Base-by-base conservation (phyloP, 139 green algal genomes). In the Microglena sp. region DNA sequence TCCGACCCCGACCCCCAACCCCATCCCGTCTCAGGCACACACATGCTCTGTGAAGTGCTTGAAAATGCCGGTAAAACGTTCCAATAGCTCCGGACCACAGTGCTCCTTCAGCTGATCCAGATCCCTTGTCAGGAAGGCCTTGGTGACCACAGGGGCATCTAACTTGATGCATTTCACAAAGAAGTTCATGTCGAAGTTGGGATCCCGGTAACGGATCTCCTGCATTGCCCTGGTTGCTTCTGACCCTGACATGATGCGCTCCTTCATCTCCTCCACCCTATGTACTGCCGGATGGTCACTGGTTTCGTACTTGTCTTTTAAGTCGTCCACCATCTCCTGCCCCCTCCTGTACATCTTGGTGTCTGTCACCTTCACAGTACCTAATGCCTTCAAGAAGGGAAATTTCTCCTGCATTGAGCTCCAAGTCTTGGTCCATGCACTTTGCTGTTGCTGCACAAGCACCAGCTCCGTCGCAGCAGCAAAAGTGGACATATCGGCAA, bases 251-350 rank as follows among this genome's bases (percentile, higher is more conserved):
- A 92, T 90, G 50, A 93, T 54, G 31, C 69, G 78, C 66, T 90
- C 77, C 57, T 83, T 82, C 11, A 88, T 75, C 56, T 95, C 85
- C 82, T 95, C 78, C 6, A 67, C 40, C 60, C 36, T 33, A 3
- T 45, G 27, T 59, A 97, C 90, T 50, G 91, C 71, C n/a, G 89
- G 79, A 36, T 86, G 92, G 76, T 97, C 90, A 45, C 71, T 89
- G 3, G 90, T 96, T 59, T 97, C 92, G 79, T 91, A 97, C 22
- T 83, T 82, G 57, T 96, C 87, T 15, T 83, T 70, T 21, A 96
- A 34, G 65, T 90, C 84, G 36, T 95, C 92, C 8, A 78, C 77
- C 33, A 92, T 27, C 66, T 97, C 85, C 44, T 75, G 63, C 0
- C 78, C 83, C 68, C 82, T 83, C 30, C 71, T 68, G 33, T 55